Evolutionary conservation across 2,329 filamentous ascomycete species (phyloP), one percentile per base, ranked within the genome.

Genomic region (Hypoxylon sp.): DNA sequence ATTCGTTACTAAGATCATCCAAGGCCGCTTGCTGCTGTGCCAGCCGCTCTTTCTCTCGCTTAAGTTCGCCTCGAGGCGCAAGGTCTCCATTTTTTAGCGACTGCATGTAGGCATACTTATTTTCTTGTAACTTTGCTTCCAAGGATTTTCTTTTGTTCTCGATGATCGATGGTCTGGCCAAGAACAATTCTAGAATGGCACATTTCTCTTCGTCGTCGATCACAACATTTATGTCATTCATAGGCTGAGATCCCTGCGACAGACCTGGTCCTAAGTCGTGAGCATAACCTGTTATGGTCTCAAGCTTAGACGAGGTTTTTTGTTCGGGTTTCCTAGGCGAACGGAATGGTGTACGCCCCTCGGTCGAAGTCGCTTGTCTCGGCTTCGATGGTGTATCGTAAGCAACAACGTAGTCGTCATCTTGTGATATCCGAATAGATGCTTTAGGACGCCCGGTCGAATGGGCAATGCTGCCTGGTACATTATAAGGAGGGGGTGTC

Each of bases 1-100:
- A 77, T n/a, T 84, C 81, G 8, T 73, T 76, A 14, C 77, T 74
- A 2, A 88, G 76, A 10, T 78, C 73, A 33, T 82, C 78, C 19
- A 88, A 71, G 13, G 80, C 80, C 52, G 81, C 79, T 65, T 85
- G 82, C 65, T 87, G 84, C 46, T 79, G 81, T 58, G 82, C 71
- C 11, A 89, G 73, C 14, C 76, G 78, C 69, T 85, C 83, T 70
- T 85, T 87, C 48, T 86, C 84, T 42, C 76, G 78, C 68, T 87
- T 87, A 53, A 88, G 80, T 31, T 80, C 79, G 24, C 79, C 78
- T 31, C 85, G 83, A 48, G 81, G 81, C 19, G 84, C 82, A 61
- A 81, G 81, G 2, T 84, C 75, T 68, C 81, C 83, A 33, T 84
- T 82, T 11, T 82, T 80, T 19, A 89, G 80, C 13, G 84, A 83